Base-by-base conservation (phyloP, 345 rosid genomes). In the Kandelia obovata region DNA sequence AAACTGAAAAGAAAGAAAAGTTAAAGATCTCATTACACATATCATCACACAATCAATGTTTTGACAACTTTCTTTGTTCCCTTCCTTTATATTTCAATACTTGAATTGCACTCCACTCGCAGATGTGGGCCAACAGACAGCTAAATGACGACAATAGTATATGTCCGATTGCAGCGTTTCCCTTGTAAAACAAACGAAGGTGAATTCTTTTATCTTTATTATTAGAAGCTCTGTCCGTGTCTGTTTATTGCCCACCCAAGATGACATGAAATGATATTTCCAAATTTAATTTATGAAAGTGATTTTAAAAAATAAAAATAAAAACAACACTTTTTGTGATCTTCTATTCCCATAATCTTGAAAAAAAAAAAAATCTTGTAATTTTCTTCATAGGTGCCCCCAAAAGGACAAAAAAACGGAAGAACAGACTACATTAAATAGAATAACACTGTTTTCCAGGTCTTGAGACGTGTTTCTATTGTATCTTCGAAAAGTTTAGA, bases 11-110 rank as follows among this genome's bases (percentile, higher is more conserved):
- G n/a, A 56, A 73, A 71, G 39, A 59, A 77, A 66, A 53, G 78
- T 78, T 32, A 71, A 79, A 66, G 68, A 75, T 66, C 58, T 71
- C 65, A 67, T 49, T 37, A 65, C 58, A 65, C 58, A 39, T 35
- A 80, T 62, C 64, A 71, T 58, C 25, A 34, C 68, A 53, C 9
- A 39, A 55, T 53, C 64, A 52, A 66, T 6, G 49, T 58, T 30
- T 60, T 7, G 37, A 52, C 35, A 64, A 26, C 34, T 66, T 56
- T 71, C 65, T 58, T 61, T 59, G 25, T 20, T 67, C 56, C 73
- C 73, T 58, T 72, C 58, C 61, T 32, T 34, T 49, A 28, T 64
- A 77, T 66, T 77, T 73, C 64, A 56, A 13, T 28, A 64, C n/a
- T 58, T 16, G 7, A 47, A 25, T 58, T 55, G 56, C 26, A 62